Evolutionary conservation across 805 yeast species (phyloP).

Genomic region (Grigorovia yakushimaensis): DNA sequence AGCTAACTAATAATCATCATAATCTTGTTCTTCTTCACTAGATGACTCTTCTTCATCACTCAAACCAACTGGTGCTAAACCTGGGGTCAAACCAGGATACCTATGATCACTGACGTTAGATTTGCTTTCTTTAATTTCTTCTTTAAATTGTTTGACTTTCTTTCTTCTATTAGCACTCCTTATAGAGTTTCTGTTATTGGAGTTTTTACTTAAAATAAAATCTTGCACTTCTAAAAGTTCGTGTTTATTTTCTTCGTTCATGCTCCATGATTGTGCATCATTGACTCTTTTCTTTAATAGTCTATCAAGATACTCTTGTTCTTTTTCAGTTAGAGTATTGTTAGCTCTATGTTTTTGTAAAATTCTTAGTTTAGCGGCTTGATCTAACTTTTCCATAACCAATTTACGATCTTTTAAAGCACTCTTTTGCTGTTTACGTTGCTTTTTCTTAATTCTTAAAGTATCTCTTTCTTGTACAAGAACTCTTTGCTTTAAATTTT

Average conservation of each 20-base stretch:
- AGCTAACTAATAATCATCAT: not conserved
- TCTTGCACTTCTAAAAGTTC: slow-evolving; percentile 36
- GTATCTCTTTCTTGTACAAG: slow-evolving; percentile 29
- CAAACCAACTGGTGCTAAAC: slow-evolving; percentile 72
- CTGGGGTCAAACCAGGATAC: slow-evolving; percentile 67
- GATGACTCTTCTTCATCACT: slow-evolving; percentile 41
- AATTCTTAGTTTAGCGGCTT: slow-evolving; percentile 28
- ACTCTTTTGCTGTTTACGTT: slow-evolving; percentile 25
- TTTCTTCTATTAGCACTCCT: slow-evolving; percentile 26
- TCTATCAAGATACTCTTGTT: slow-evolving; percentile 28
- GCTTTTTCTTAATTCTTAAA: slow-evolving; percentile 28
- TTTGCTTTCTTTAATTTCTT: slow-evolving; percentile 11
- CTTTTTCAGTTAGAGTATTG: slow-evolving; percentile 27
- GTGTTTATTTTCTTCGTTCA: slow-evolving; percentile 27
- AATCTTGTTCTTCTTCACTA: slow-evolving; percentile 19
- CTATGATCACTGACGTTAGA: slow-evolving; percentile 17
- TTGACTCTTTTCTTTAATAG: slow-evolving; percentile 31
- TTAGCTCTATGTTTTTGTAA: slow-evolving; percentile 27
- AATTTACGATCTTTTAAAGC: slow-evolving; percentile 14
- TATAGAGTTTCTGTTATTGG: slow-evolving; percentile 26
- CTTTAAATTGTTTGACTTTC: slow-evolving; percentile 24
- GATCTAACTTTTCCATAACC: slow-evolving; percentile 18
- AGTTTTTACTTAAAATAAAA: slow-evolving; percentile 36
- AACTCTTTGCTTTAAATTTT: slow-evolving; percentile 26
- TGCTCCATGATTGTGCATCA: slow-evolving; percentile 34